Evolutionary conservation across 345 rosid genomes (phyloP).

Genomic region (Eucalyptus tenuipes): DNA sequence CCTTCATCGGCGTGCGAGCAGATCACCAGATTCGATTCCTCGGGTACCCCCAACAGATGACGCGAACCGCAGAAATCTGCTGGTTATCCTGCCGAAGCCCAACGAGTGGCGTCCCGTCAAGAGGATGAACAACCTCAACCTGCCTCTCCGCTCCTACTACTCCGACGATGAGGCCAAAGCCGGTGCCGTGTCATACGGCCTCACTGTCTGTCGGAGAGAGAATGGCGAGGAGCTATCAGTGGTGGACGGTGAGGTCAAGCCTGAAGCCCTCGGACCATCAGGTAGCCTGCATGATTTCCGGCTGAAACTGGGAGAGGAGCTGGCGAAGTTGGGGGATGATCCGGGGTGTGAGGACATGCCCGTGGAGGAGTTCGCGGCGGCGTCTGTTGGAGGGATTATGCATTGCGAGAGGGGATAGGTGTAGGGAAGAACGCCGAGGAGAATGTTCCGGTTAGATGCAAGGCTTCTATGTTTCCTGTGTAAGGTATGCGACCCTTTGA

Average conservation of each 20-base stretch:
- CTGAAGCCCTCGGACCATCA: background rate
- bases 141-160: conserved; percentile 9
- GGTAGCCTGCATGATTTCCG: conserved; percentile 8
- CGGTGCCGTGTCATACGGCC: conserved; percentile 29
- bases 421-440: conserved; percentile 35
- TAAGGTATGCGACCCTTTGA: too few relatives aligned
- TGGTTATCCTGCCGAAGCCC: conserved; percentile 45
- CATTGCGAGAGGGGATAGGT: conserved; percentile 70
- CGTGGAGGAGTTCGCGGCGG: conserved; percentile 56
- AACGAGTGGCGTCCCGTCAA: conserved; percentile 39
- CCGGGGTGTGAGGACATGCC: conserved; percentile 49
- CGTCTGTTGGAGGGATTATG: conserved; percentile 54
- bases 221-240: background rate
- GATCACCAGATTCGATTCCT: conserved; percentile 49
- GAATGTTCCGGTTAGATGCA: background rate
- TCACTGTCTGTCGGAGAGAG: conserved; percentile 26
- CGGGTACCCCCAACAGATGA: conserved; percentile 20
- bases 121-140: conserved; percentile 54
- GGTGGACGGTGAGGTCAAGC: background rate
- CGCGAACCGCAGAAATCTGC: conserved; percentile 9
- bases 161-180: background rate
- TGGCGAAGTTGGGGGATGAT: conserved; percentile 48
- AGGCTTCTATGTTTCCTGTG: background rate
- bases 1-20: conserved; percentile 6
- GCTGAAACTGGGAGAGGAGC: conserved; percentile 25